Evolutionary conservation across 202 grass and related monocot species (phyloP).

Genomic region (Carex sylvatica): DNA sequence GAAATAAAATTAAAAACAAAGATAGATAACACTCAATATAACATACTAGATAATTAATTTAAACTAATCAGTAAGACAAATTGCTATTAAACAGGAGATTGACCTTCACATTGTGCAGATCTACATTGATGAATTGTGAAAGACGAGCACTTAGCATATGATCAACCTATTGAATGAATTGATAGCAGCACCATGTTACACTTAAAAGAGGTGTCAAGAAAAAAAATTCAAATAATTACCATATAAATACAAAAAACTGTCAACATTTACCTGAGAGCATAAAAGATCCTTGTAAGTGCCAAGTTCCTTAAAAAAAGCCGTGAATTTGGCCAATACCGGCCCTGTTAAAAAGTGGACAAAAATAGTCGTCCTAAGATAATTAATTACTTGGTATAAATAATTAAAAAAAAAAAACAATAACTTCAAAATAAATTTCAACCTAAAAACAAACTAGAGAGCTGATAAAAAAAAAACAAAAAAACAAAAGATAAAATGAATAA

Average conservation of each 20-base stretch:
- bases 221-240: slow-evolving; percentile 13
- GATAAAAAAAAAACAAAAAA: background rate
- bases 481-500: slow-evolving; percentile 22
- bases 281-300: slow-evolving; percentile 51
- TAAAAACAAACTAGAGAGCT: background rate
- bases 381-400: background rate
- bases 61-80: background rate
- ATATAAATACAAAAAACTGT: background rate
- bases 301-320: slow-evolving; percentile 44
- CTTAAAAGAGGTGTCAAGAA: background rate
- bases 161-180: slow-evolving; percentile 31
- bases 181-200: background rate
- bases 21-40: background rate
- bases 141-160: slow-evolving; percentile 52
- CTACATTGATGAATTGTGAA: slow-evolving; percentile 43
- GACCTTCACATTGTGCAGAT: slow-evolving; percentile 48
- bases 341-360: slow-evolving; percentile 30
- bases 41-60: background rate
- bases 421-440: background rate
- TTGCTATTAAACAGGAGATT: slow-evolving; percentile 4
- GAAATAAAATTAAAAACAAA: background rate
- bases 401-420: background rate
- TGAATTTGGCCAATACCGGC: slow-evolving; percentile 47
- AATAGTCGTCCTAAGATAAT: background rate
- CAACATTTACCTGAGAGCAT: slow-evolving; percentile 38